These are phyloP conservation scores for Flueggea neowawraea DNA, from an alignment of 441 rosid species.

Conservation along the genomic window DNA sequence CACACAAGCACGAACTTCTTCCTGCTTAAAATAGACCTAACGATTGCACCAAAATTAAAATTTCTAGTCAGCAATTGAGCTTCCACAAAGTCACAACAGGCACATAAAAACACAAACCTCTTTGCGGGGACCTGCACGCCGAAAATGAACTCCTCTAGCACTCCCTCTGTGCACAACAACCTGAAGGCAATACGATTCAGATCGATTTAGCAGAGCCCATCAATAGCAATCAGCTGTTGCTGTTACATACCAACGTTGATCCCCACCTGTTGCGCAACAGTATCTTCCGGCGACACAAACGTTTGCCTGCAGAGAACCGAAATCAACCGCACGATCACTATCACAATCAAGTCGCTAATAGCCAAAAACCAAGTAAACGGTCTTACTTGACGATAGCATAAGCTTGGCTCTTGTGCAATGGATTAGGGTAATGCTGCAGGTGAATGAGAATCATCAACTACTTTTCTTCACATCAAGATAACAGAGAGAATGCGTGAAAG, in stretches of 20 bases:
- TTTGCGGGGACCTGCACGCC: conserved; percentile 90
- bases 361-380: neutral
- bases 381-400: conserved; percentile 85
- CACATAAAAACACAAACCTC: conserved; percentile 30
- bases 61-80: too few species aligned
- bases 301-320: neutral
- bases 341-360: neutral
- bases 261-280: neutral
- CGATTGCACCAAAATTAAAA: neutral
- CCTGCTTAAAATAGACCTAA: conserved; percentile 68
- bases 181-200: conserved; percentile 29
- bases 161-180: conserved; percentile 69
- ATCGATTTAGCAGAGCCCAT: neutral
- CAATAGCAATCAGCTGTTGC: too few species aligned
- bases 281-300: neutral
- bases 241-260: too few species aligned
- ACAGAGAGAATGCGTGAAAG: neutral
- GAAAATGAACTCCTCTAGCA: conserved; percentile 83
- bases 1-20: conserved; percentile 85
- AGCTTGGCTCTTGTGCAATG: conserved; percentile 67
- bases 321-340: neutral
- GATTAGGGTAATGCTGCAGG: conserved; percentile 70
- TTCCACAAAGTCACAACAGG: neutral
- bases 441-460: too few species aligned
- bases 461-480: too few species aligned